A percentile compares a stretch with the other conserved stretches of the same genome.
Evolutionary conservation across 1,284 basidiomycete genomes (phyloP).

Genomic region (Takashimella koratensis): DNA sequence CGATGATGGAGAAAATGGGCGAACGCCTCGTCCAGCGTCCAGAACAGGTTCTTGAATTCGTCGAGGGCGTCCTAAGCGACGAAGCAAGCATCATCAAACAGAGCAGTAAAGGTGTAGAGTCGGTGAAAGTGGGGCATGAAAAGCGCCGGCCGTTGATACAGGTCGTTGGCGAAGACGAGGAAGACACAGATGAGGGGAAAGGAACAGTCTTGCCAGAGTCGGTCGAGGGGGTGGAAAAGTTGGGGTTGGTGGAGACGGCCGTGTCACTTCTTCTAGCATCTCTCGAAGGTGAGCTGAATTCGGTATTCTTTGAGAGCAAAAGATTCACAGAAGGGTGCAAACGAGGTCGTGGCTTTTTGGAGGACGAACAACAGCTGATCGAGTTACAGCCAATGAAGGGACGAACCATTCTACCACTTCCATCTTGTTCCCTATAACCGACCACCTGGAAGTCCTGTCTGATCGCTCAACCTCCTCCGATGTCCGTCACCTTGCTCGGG

Average conservation of each 20-base stretch:
- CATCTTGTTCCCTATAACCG: conserved; percentile 66
- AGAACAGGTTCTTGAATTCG: conserved; percentile 68
- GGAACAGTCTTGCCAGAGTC: conserved; percentile 15
- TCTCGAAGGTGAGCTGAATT: conserved; percentile 63
- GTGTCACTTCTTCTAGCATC: conserved; percentile 72
- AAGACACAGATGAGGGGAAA: conserved; percentile 13
- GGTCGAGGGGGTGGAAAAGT: conserved; percentile 48
- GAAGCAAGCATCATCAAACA: conserved; percentile 11
- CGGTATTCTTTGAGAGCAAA: too few species aligned
- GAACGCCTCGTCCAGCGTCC: conserved; percentile 67
- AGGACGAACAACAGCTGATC: not conserved
- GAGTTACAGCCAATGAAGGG: conserved; percentile 64
- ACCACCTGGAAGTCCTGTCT: conserved; percentile 60
- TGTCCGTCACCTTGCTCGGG: conserved; percentile 62
- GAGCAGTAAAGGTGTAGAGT: not conserved
- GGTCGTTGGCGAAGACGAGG: conserved; percentile 12
- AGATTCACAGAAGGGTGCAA: not conserved
- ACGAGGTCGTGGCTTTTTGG: not conserved
- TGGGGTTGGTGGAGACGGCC: conserved; percentile 63
- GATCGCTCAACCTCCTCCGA: conserved; percentile 49
- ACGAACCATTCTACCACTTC: conserved; percentile 62
- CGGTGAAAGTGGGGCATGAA: not conserved
- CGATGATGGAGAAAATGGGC: conserved; percentile 68
- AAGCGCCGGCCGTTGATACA: conserved; percentile 17
- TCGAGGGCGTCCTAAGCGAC: conserved; percentile 62